Base-by-base conservation (phyloP, 768 basidiomycete species). In the Lactifluus rugatus region DNA sequence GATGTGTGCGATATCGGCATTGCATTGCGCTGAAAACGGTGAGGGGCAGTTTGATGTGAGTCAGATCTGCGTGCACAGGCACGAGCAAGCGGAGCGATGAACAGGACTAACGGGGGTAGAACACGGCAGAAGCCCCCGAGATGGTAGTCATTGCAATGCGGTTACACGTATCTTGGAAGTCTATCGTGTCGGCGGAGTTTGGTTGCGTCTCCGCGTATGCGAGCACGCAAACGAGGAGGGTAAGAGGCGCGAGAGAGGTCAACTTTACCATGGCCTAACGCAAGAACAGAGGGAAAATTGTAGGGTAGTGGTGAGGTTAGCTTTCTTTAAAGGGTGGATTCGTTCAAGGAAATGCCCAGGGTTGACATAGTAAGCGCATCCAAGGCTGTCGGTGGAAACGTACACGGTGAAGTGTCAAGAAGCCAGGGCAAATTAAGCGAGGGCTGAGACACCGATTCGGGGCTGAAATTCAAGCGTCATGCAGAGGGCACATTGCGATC, bases 1-100 rank as follows among this genome's bases (percentile, higher is more conserved):
- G 65, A 60, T 1, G 32, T 66, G 64, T 7, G 19, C 32, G 16
- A 44, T 62, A 25, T 66, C 61, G 1, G 47, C 32, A 2, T 7
- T 9, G 17, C 62, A 65, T 9, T 54, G 16, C 4, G 2, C 0
- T 4, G 64, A 58, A 4, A 41, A 63, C 64, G 19, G 19, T 19
- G 31, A 50, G 41, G 13, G 23, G 45, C 8, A 5, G 39, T 19
- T n/a, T 2, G 47, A 9, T 41, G 28, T 2, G 6, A 9, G 28
- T 41, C n/a, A 41, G 13, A 32, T 48, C 17, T 41, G 46, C 36
- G 19, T 11, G 31, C 13, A n/a, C 16, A 13, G 5, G 46, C 36
- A n/a, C n/a, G n/a, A n/a, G n/a, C n/a, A n/a, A 37, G 6, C 2
- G 10, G 28, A 2, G 3, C 17, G 10, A 49, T 42, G 13, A 23